A percentile compares a stretch with the other conserved stretches of the same genome.
Evolutionary conservation across 768 basidiomycete genomes (phyloP).

Genomic region (Agaricus sinodeliciosus): DNA sequence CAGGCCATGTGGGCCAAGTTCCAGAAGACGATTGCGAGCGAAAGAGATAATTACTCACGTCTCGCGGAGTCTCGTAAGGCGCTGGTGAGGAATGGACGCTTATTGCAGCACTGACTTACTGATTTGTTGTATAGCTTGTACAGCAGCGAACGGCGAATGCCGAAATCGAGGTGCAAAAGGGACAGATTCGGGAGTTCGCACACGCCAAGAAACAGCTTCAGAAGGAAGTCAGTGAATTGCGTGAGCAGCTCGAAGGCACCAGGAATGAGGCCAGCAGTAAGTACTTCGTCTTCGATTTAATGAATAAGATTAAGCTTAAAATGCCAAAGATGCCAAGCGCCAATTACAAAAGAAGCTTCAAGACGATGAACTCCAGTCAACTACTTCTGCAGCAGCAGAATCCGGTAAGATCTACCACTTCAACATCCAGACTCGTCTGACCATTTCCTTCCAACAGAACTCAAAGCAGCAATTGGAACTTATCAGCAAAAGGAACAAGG

Average conservation of each 20-base stretch:
- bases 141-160: slow-evolving; percentile 59
- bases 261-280: slow-evolving; percentile 57
- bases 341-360: slow-evolving; percentile 54
- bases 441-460: slow-evolving; percentile 31
- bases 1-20: slow-evolving; percentile 65
- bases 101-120: neutral
- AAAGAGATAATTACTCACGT: slow-evolving; percentile 55
- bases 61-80: slow-evolving; percentile 69
- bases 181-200: slow-evolving; percentile 52
- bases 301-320: neutral
- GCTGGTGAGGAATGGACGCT: slow-evolving; percentile 36
- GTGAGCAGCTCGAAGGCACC: slow-evolving; percentile 49
- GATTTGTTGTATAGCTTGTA: slow-evolving; percentile 35
- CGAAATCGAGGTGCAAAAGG: slow-evolving; percentile 61
- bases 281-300: slow-evolving; percentile 8
- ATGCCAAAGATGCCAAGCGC: slow-evolving; percentile 43
- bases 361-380: slow-evolving; percentile 54
- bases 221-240: slow-evolving; percentile 42
- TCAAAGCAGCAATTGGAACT: slow-evolving; percentile 56
- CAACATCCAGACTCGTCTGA: neutral
- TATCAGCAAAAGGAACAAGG: slow-evolving; percentile 59
- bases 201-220: slow-evolving; percentile 54
- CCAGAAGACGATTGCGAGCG: slow-evolving; percentile 49
- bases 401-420: slow-evolving; percentile 34
- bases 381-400: slow-evolving; percentile 53